Base-by-base conservation (phyloP, 352 stramenopile species). In the Phytophthora citrophthora region DNA sequence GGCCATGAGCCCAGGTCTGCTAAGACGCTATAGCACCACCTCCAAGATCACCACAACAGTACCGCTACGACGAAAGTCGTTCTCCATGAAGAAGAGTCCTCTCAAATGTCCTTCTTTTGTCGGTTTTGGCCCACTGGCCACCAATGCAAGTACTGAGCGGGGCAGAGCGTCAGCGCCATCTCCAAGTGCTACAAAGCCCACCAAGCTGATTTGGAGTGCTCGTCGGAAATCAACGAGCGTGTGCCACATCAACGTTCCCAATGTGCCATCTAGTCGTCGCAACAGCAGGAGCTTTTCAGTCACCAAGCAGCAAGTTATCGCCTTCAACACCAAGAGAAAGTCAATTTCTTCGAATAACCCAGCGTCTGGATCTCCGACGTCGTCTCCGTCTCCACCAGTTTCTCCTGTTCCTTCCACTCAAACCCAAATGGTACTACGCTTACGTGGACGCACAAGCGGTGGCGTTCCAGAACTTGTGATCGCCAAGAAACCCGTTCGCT, bases 391-490 rank as follows among this genome's bases (percentile, higher is more conserved):
- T 15, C 67, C 63, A 10, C 48, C 64, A 29, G 34, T 61, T 27
- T 61, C 55, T n/a, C 43, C 61, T 2, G 39, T 72, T 11, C 43
- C 68, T 5, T 54, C 43, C 5, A 56, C 54, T 1, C 69, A 71
- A 50, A 83, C 70, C 0, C 73, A 89, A 60, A 82, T 90, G 73
- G 62, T 92, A 4, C 29, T 92, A 6, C 76, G 73, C 48, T 77
- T 90, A 7, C 74, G 79, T 45, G 75, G 80, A 40, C 77, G 79
- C 16, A 75, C 72, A 18, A 61, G 60, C 11, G 79, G 86, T 23
- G 77, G 81, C 29, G 64, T 83, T 18, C 79, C 75, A 1, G 72
- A 92, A 54, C 69, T 92, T 16, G 77, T 90, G 51, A 88, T 92
- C 52, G 52, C 68, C 44, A 91, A 91, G 61, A 75, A 77, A 15